Base-by-base conservation (phyloP, 176 grass and related monocot species). In the Musa beccarii region DNA sequence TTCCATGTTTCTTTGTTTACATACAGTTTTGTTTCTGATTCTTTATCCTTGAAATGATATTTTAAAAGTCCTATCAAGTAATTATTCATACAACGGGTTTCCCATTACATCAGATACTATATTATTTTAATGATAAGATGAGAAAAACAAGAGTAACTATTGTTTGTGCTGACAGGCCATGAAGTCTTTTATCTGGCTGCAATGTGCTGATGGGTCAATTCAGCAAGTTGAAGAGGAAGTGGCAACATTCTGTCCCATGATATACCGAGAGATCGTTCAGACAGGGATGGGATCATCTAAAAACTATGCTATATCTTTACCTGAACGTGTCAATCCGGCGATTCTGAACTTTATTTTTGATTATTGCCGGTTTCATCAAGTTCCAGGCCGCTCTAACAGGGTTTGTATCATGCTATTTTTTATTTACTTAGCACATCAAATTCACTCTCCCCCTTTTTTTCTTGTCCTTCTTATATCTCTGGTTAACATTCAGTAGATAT, bases 221-320 rank as follows among this genome's bases (percentile, higher is more conserved):
- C 96, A 99, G 29, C 96, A 99, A 89, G 91, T 99, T 54, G 96
- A 99, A 79, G 96, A 95, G 75, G 96, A 99, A 79, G 91, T 95
- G 85, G 96, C 91, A 0, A 95, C 92, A 87, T 99, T 92, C 77
- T 99, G 91, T 68, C 96, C 96, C 43, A 92, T 93, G 85, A 99
- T 99, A 83, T 89, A 89, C 62, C 80, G 87, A 72, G 96, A 99
- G 76, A 92, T 99, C 63, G 79, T 95, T 11, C 90, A 95, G 82
- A 99, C 88, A 51, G 86, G 96, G 13, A 94, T 88, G 54, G 96
- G 96, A 49, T 83, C 96, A 68, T 95, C 96, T 49, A 99, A 99
- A 85, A 99, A 92, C 69, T 92, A 95, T 78, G 96, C 96, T 29
- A 95, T 99, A 69, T 76, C 89, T 79, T 81, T 99, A 76, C 96